Conservation (phyloP, 1,284 basidiomycete species). For the Rhodotorula sp. region DNA sequence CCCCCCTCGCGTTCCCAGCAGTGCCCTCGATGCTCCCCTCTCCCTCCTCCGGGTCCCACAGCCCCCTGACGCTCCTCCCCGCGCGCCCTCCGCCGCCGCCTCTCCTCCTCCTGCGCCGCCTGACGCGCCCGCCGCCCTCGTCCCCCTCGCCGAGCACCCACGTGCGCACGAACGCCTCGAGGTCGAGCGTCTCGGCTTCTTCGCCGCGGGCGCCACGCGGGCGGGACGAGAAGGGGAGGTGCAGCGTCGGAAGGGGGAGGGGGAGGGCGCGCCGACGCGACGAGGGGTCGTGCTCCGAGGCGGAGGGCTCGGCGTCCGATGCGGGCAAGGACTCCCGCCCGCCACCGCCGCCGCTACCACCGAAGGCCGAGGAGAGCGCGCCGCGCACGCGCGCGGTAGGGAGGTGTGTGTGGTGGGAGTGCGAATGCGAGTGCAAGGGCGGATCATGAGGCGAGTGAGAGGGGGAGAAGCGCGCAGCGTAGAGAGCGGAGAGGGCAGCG, state of each 20-base stretch:
- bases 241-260: neutral
- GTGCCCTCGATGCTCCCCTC: neutral
- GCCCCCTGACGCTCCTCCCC: neutral
- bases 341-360: neutral
- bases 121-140: too few species aligned
- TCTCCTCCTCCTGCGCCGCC: too few species aligned
- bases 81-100: neutral
- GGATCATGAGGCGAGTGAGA: neutral
- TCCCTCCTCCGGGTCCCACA: neutral
- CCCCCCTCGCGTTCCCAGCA: neutral
- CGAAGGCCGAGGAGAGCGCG: neutral
- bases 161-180: neutral
- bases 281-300: neutral
- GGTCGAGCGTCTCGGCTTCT: conserved; percentile 7
- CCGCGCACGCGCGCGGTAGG: neutral
- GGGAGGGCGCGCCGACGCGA: neutral
- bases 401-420: neutral
- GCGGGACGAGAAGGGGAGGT: neutral
- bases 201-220: neutral
- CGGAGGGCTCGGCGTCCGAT: neutral
- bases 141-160: neutral
- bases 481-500: neutral
- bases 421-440: neutral
- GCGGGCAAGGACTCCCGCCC: neutral
- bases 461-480: neutral